phyloP scores from a whole-genome alignment of 352 stramenopile genomes.

The Phytophthora ohioensis region DNA sequence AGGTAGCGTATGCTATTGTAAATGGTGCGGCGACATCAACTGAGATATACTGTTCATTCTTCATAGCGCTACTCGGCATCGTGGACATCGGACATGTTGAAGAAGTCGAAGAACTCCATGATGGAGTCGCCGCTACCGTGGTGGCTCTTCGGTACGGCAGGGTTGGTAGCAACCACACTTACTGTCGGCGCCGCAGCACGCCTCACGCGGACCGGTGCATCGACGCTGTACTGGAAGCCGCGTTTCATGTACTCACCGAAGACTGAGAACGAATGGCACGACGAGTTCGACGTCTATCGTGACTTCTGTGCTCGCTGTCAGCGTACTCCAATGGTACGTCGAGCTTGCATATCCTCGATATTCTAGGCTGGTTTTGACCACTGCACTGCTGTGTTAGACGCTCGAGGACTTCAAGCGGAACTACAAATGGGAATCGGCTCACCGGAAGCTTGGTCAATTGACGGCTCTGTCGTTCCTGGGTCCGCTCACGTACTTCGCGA shows the following conservation, averaged over 20 bases:
- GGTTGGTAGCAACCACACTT: slow-evolving; percentile 94
- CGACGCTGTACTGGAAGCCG: slow-evolving; percentile 96
- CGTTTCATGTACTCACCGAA: slow-evolving; percentile 84
- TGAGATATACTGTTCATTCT: not conserved
- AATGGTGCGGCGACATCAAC: not conserved
- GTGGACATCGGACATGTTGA: slow-evolving; percentile 36
- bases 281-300: slow-evolving; percentile 96
- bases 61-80: slow-evolving; percentile 39
- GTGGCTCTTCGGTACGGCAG: slow-evolving; percentile 94
- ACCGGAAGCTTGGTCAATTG: slow-evolving; percentile 94
- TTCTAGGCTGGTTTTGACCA: not conserved
- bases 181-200: slow-evolving; percentile 95
- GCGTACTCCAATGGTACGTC: slow-evolving; percentile 70
- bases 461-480: slow-evolving; percentile 92
- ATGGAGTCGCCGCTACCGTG: slow-evolving; percentile 69
- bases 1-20: slow-evolving; percentile 14
- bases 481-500: slow-evolving; percentile 92
- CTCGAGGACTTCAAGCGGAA: slow-evolving; percentile 98
- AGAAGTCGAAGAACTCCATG: slow-evolving; percentile 50
- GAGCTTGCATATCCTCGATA: not conserved
- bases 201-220: slow-evolving; percentile 95
- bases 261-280: slow-evolving; percentile 90
- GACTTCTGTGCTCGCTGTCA: slow-evolving; percentile 95
- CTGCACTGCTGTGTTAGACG: slow-evolving; percentile 53
- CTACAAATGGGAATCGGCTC: slow-evolving; percentile 92